phyloP scores from a whole-genome alignment of 495 filamentous ascomycete species.

The Annulohypoxylon bovei region DNA sequence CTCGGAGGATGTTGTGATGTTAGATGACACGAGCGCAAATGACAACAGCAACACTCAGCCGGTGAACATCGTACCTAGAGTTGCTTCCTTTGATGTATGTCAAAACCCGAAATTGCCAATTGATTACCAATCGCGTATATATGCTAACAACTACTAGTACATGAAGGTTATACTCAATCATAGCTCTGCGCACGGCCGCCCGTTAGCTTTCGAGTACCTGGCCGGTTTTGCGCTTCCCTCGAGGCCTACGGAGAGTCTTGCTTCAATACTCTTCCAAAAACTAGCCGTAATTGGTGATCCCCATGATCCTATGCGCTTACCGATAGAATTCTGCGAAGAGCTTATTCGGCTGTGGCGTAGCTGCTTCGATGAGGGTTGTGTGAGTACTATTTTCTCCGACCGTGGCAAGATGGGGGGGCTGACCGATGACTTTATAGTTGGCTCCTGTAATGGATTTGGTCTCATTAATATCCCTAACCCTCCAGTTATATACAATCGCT shows the following conservation, averaged over 20 bases:
- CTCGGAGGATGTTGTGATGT: constrained; percentile 47
- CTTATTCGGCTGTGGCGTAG: constrained; percentile 57
- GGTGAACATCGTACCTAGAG: constrained; percentile 24
- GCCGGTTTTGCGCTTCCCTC: constrained; percentile 55
- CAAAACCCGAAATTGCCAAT: not conserved
- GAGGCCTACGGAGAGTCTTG: constrained; percentile 50
- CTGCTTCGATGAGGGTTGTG: constrained; percentile 51
- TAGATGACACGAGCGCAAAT: constrained; percentile 30
- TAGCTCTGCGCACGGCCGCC: constrained; percentile 46
- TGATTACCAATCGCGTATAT: not conserved
- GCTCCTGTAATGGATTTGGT: constrained; percentile 56
- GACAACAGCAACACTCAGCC: constrained; percentile 18
- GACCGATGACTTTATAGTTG: constrained; percentile 44
- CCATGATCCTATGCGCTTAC: constrained; percentile 49
- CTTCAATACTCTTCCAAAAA: constrained; percentile 56
- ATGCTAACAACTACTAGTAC: constrained; percentile 49
- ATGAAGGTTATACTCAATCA: constrained; percentile 57
- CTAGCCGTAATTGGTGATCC: constrained; percentile 51
- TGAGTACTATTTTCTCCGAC: constrained; percentile 14
- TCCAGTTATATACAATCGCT: constrained; percentile 52
- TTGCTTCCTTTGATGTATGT: constrained; percentile 51
- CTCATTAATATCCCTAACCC: constrained; percentile 49
- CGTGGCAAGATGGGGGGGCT: not conserved
- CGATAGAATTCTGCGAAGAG: constrained; percentile 56
- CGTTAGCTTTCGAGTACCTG: constrained; percentile 55